Evolutionary conservation across 1,284 basidiomycete species (phyloP).

Genomic region (Lentinula novae-zelandiae): DNA sequence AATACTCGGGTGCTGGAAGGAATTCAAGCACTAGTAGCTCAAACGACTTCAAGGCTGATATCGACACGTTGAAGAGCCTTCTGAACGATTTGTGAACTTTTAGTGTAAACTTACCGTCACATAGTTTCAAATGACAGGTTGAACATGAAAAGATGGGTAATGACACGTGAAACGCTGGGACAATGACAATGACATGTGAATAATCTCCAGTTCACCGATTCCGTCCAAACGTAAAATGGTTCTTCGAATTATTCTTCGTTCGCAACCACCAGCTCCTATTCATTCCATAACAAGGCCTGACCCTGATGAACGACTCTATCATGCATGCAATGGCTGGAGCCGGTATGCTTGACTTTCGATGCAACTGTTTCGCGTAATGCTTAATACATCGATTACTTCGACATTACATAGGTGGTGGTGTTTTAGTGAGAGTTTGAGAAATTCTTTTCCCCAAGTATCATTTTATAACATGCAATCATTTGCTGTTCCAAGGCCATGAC

Average conservation of each 20-base stretch:
- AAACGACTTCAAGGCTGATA: constrained; percentile 61
- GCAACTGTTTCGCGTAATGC: not conserved
- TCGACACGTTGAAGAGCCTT: constrained; percentile 62
- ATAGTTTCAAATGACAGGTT: not conserved
- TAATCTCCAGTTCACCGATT: not conserved
- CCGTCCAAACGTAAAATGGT: not conserved
- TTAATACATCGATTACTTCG: not conserved
- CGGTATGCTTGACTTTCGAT: constrained; percentile 51
- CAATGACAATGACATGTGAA: not conserved
- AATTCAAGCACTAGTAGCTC: constrained; percentile 36
- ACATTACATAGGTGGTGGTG: not conserved
- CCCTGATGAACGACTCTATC: constrained; percentile 71
- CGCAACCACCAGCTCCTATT: not conserved
- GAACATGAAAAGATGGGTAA: not conserved
- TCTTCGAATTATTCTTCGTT: not conserved
- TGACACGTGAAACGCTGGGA: not conserved
- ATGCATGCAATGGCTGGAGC: constrained; percentile 92
- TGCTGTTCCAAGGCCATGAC: constrained; percentile 63
- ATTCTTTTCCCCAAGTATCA: not conserved
- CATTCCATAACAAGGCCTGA: not conserved
- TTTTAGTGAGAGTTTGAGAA: not conserved
- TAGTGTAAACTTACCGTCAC: not conserved
- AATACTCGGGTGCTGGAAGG: constrained; percentile 25
- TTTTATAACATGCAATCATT: not conserved
- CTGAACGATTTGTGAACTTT: constrained; percentile 40